Conservation (phyloP, 169 alveolate genomes). For the Eimeria acervulina region DNA sequence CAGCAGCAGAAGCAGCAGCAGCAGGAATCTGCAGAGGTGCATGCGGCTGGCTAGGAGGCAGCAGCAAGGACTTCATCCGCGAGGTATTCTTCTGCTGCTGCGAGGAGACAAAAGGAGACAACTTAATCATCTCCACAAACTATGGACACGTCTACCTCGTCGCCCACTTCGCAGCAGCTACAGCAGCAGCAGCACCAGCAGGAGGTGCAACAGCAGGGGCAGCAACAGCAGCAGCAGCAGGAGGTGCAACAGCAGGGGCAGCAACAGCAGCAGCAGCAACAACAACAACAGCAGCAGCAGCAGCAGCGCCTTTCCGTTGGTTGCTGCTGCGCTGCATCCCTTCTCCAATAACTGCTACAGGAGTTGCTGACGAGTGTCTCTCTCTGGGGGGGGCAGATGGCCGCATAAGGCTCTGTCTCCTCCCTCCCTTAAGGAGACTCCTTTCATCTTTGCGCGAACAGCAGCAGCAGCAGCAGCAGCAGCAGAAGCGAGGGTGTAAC, state of each 20-base stretch:
- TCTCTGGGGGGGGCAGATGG: slow-evolving; percentile 58
- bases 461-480: too few relatives aligned
- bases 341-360: slow-evolving; percentile 38
- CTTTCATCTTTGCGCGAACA: too few relatives aligned
- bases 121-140: slow-evolving; percentile 14
- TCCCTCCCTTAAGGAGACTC: neutral
- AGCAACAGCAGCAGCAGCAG: slow-evolving; percentile 12
- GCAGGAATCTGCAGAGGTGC: neutral
- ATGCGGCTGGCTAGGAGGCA: slow-evolving; percentile 53
- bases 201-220: neutral
- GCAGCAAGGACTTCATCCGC: slow-evolving; percentile 31
- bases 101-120: slow-evolving; percentile 52
- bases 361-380: slow-evolving; percentile 9
- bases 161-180: neutral
- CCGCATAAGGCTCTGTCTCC: slow-evolving; percentile 26
- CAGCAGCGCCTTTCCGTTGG: slow-evolving; percentile 24
- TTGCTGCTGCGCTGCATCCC: slow-evolving; percentile 45
- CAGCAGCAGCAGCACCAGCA: slow-evolving; percentile 24
- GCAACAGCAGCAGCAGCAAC: slow-evolving; percentile 20
- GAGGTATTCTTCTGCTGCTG: slow-evolving; percentile 49
- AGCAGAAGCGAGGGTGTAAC: slow-evolving; percentile 9
- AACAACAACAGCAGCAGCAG: slow-evolving; percentile 27
- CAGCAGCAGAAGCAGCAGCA: neutral
- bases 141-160: slow-evolving; percentile 50
- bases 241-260: neutral